phyloP scores from a whole-genome alignment of 2,329 filamentous ascomycete genomes.

The Aspergillus fructus region DNA sequence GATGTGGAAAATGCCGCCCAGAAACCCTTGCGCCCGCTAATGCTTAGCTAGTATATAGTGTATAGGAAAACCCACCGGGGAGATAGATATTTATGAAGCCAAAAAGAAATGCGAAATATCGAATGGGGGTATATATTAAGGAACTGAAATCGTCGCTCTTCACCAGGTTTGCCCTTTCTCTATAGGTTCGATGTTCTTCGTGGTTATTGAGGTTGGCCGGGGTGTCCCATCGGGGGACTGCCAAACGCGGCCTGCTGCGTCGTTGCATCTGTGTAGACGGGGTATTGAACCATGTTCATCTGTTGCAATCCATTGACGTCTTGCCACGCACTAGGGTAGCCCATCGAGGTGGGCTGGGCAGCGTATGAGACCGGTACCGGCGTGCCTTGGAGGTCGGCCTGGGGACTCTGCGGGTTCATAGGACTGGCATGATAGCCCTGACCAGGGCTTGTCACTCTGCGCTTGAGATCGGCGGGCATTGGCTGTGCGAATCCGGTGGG shows the following conservation, averaged over 20 bases:
- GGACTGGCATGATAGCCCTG: conserved; percentile 23
- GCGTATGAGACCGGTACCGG: conserved; percentile 32
- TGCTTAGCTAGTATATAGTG: conserved; percentile 28
- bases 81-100: conserved; percentile 24
- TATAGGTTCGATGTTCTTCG: background rate
- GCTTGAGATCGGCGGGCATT: conserved; percentile 34
- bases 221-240: conserved; percentile 34
- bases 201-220: conserved; percentile 15
- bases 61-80: conserved; percentile 23
- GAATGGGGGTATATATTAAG: conserved; percentile 12
- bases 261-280: conserved; percentile 31
- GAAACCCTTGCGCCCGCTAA: conserved; percentile 37
- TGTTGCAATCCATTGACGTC: conserved; percentile 28
- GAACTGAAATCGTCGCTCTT: conserved; percentile 5
- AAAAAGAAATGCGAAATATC: conserved; percentile 16
- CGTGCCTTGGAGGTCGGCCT: conserved; percentile 27
- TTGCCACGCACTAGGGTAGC: conserved; percentile 28
- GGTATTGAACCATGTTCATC: conserved; percentile 34
- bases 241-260: conserved; percentile 27
- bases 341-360: conserved; percentile 28
- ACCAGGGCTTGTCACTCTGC: conserved; percentile 37
- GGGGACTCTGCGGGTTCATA: conserved; percentile 26
- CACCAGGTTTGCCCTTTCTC: background rate
- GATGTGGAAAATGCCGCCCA: conserved; percentile 30
- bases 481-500: conserved; percentile 30